Evolutionary conservation across 768 basidiomycete species (phyloP), one percentile per base, ranked within the genome.

Genomic region (Gymnopilus dilepis): DNA sequence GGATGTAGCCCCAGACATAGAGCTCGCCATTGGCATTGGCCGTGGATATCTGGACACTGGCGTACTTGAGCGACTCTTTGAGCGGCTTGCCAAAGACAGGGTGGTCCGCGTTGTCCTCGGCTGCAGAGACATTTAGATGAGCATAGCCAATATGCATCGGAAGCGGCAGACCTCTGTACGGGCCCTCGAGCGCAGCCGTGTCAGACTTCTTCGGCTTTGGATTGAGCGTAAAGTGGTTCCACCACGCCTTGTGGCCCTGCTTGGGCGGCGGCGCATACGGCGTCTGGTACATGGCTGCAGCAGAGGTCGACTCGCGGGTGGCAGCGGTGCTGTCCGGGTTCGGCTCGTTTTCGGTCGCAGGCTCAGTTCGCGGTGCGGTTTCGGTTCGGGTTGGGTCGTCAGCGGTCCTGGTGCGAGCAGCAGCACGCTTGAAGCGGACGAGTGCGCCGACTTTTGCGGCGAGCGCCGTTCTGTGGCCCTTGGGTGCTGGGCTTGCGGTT

Each of bases 1-100:
- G 97, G 51, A 99, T 93, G 72, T 91, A 92, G 0, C 96, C 95
- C 91, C 93, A 96, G 5, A 95, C 90, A 72, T 92, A 93, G 17
- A 94, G 82, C 65, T 92, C 87, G 7, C 94, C 94, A 62, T 86
- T 86, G 11, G 89, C 81, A 60, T 90, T 91, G 6, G 92, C 89
- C 13, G 95, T 97, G 9, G 91, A 94, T 72, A 99, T 97, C 71
- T 96, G 95, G 1, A 97, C 97, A 68, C 86, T 91, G 15, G 97
- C 97, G 73, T 90, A 91, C 68, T 83, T 84, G 66, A 99, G 79
- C 62, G 90, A 91, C 70, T 96, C 92, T 67, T 84, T 84, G 69
- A 98, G 85, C 1, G 94, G 88, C 59, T 86, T 90, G 4, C 91
- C 92, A 69, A 99, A 99, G 30, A 99, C 94, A 6, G 82, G 72